Conservation (phyloP, 176 grass and related monocot genomes). For the Secale cereale region DNA sequence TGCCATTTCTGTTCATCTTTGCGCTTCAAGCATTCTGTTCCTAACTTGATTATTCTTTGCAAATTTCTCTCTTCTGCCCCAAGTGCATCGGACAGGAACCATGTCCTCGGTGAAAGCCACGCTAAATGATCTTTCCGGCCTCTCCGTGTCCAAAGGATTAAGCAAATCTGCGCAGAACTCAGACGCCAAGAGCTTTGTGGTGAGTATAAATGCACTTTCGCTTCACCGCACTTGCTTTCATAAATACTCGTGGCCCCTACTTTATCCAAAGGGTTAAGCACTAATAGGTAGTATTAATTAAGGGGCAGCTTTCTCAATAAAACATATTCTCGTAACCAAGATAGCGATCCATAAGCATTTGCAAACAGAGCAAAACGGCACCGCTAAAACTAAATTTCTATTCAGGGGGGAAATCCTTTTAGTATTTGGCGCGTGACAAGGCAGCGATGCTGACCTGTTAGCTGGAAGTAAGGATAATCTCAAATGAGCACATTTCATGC, state of each 20-base stretch:
- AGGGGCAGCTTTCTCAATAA: conserved; percentile 19
- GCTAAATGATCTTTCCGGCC: not conserved
- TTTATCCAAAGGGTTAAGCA: conserved; percentile 45
- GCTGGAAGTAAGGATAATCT: conserved; percentile 39
- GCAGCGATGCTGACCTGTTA: conserved; percentile 44
- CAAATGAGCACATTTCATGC: conserved; percentile 18
- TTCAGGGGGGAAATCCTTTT: conserved; percentile 2
- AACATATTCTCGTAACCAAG: conserved; percentile 29
- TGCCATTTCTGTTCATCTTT: not conserved
- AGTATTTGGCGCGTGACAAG: conserved; percentile 53
- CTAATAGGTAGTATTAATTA: conserved; percentile 35
- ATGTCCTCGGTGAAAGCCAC: not conserved
- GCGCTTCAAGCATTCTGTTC: not conserved
- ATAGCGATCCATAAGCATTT: conserved; percentile 22
- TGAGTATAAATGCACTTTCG: conserved; percentile 45
- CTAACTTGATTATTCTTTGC: not conserved
- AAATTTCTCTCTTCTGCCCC: not conserved
- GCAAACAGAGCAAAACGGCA: conserved; percentile 19
- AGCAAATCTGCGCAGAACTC: conserved; percentile 9
- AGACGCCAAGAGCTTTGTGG: conserved; percentile 24
- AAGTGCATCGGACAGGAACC: not conserved
- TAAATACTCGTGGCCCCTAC: conserved; percentile 32
- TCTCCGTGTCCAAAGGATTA: conserved; percentile 27
- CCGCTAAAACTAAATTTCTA: not conserved
- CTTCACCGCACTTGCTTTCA: conserved; percentile 26